Percentiles rank a stretch among this genome's conserved stretches.
Conservation (phyloP, 108 stramenopile species). For the Skeletonema potamos region DNA sequence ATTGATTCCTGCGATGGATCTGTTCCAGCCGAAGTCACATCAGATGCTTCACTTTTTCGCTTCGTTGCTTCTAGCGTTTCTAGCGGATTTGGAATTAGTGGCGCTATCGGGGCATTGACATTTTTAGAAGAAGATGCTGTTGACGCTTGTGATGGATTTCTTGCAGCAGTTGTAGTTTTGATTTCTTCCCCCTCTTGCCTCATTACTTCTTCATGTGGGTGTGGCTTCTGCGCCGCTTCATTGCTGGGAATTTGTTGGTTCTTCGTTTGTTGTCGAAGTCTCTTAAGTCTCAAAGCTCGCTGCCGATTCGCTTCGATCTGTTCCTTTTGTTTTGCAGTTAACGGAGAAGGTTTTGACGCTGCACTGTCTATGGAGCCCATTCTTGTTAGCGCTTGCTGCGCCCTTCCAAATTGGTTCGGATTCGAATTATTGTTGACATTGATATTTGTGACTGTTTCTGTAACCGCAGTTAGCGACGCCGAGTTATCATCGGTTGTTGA, state of each 20-base stretch:
- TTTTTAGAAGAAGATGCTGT: too few relatives aligned
- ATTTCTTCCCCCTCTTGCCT: not conserved
- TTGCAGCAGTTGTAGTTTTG: not conserved
- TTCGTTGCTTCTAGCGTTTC: not conserved
- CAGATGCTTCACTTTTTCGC: not conserved
- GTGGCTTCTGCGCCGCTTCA: not conserved
- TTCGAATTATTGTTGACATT: not conserved
- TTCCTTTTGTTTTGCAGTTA: not conserved
- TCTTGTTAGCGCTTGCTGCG: not conserved
- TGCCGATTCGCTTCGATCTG: not conserved
- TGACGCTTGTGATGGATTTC: not conserved
- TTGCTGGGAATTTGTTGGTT: not conserved
- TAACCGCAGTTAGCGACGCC: not conserved
- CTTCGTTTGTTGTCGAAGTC: not conserved
- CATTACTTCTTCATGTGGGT: not conserved
- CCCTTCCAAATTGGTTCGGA: not conserved
- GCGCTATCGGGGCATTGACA: too few relatives aligned
- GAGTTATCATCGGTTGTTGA: not conserved
- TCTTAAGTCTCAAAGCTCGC: too few relatives aligned
- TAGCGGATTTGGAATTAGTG: not conserved
- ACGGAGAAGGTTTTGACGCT: not conserved
- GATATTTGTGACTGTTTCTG: not conserved
- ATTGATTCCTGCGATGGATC: too few relatives aligned
- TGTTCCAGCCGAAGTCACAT: not conserved
- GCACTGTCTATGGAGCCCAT: not conserved